Conservation (phyloP, 2,329 filamentous ascomycete species). For the Venturia effusa region DNA sequence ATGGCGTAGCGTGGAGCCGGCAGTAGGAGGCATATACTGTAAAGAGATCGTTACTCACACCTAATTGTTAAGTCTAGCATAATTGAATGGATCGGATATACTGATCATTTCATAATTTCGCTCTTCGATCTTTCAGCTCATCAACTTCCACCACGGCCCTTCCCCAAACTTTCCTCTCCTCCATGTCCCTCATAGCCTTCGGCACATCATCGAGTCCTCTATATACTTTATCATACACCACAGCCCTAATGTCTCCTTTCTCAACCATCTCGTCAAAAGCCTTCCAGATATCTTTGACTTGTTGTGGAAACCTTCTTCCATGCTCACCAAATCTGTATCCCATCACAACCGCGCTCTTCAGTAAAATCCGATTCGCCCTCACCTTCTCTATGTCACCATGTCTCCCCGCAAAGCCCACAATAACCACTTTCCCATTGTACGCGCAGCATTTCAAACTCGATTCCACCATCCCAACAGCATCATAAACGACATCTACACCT, state of each 20-base stretch:
- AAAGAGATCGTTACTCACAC: too few species aligned
- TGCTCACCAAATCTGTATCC: conserved; percentile 50
- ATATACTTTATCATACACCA: conserved; percentile 40
- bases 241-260: conserved; percentile 37
- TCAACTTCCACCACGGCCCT: conserved; percentile 39
- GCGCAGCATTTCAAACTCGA: conserved; percentile 43
- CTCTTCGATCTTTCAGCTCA: background rate
- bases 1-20: background rate
- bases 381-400: conserved; percentile 43
- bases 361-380: conserved; percentile 42
- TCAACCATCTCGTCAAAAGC: conserved; percentile 40
- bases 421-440: conserved; percentile 42
- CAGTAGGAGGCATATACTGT: too few species aligned
- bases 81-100: too few species aligned
- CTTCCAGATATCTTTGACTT: conserved; percentile 39
- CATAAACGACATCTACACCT: conserved; percentile 48
- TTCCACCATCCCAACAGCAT: conserved; percentile 47
- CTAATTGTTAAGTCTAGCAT: too few species aligned
- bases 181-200: conserved; percentile 41
- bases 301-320: conserved; percentile 36
- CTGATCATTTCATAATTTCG: background rate
- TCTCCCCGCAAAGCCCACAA: conserved; percentile 48
- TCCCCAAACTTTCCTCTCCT: conserved; percentile 40
- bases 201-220: conserved; percentile 39
- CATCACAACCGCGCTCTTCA: conserved; percentile 42